Base-by-base conservation (phyloP, 768 basidiomycete genomes). In the Megacollybia marginata region DNA sequence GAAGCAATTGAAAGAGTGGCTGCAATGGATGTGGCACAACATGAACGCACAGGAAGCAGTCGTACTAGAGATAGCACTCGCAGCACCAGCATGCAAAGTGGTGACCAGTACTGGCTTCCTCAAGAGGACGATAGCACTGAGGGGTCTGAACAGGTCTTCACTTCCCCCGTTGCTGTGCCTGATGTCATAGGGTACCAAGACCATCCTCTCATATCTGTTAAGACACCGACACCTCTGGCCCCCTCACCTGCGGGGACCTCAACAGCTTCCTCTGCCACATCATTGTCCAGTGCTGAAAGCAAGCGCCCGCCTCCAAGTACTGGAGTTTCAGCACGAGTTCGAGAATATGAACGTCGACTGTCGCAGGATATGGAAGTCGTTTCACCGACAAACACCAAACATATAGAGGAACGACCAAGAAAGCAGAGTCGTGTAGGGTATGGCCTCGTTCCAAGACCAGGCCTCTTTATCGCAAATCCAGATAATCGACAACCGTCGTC, bases 381-480 rank as follows among this genome's bases (percentile, higher is more conserved):
- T n/a, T 56, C 55, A 5, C 62, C 66, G 33, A 65, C 60, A 46
- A 76, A 72, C 56, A 73, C 69, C 16, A 72, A 63, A 58, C 66
- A 65, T 46, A 64, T 55, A 47, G 75, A 76, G 57, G 73, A 72
- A 57, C 62, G 64, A 50, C 59, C 67, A 44, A 67, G 62, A 52
- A 72, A 65, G 58, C 65, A 67, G 47, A 64, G 67, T 47, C 55
- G 62, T 40, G 69, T 81, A 34, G 71, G 76, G 23, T 90, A 89
- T 61, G 86, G 85, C 11, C 72, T 89, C 33, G 81, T 74, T 33
- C 79, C 80, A 19, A 74, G 76, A 52, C 65, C 77, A 16, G 78
- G 79, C 53, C 69, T 91, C 31, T 90, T 79, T 55, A 73, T 91
- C 47, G 84, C 85, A 19, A 90, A 91, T 64, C 87, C 88, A 15